These are phyloP conservation scores for Moesziomyces sp. DNA, from an alignment of 1,284 basidiomycete genomes.

Conservation along the genomic window DNA sequence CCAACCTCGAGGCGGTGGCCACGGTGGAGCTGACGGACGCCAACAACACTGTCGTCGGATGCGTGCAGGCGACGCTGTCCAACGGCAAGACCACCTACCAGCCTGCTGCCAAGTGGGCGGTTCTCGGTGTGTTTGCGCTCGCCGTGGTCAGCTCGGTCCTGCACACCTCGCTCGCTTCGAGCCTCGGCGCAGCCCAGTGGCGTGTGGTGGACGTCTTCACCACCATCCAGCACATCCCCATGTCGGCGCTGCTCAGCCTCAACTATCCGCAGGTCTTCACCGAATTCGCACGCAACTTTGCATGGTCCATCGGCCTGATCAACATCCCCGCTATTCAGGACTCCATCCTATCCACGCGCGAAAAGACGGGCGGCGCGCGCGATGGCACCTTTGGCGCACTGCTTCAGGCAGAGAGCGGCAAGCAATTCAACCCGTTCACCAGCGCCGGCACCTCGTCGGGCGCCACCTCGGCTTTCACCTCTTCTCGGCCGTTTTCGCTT, in stretches of 20 bases:
- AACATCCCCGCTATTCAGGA: conserved; percentile 76
- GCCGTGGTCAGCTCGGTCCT: conserved; percentile 77
- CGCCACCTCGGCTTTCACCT: conserved; percentile 20
- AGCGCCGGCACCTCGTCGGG: conserved; percentile 16
- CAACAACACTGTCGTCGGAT: conserved; percentile 80
- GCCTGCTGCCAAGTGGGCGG: conserved; percentile 79
- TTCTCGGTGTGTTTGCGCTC: conserved; percentile 77
- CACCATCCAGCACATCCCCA: conserved; percentile 83
- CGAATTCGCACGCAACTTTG: conserved; percentile 84
- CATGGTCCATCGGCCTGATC: conserved; percentile 88
- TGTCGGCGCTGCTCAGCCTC: conserved; percentile 80
- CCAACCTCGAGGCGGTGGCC: conserved; percentile 89
- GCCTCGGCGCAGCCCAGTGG: conserved; percentile 70
- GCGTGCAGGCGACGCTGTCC: conserved; percentile 87
- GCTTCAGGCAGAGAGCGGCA: conserved; percentile 45
- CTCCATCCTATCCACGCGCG: conserved; percentile 83
- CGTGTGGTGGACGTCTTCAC: conserved; percentile 81
- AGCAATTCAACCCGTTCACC: conserved; percentile 54
- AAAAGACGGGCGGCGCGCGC: conserved; percentile 81
- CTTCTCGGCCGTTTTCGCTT: conserved; percentile 14
- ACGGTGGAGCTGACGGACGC: conserved; percentile 81
- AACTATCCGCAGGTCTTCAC: conserved; percentile 87
- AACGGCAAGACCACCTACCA: conserved; percentile 88
- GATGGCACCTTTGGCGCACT: conserved; percentile 45
- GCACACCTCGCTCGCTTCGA: conserved; percentile 72